A percentile compares a stretch with the other conserved stretches of the same genome.
Conservation (phyloP, 495 filamentous ascomycete species). For the Xylaria curta region DNA sequence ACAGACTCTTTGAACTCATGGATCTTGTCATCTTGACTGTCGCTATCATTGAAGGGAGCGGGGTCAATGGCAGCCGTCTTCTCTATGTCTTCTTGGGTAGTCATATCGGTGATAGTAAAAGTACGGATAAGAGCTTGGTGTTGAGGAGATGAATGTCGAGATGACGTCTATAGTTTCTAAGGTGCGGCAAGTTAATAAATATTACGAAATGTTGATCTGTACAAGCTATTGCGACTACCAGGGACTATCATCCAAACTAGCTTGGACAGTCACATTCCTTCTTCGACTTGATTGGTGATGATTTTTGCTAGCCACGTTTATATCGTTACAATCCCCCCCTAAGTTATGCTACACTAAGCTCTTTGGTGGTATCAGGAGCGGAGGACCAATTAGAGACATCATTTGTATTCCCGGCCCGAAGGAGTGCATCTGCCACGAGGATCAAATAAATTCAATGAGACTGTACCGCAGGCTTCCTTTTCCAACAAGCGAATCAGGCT, state of each 20-base stretch:
- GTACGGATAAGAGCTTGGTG: not conserved
- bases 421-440: not conserved
- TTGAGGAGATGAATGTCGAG: not conserved
- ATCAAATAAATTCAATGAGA: not conserved
- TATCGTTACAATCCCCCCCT: not conserved
- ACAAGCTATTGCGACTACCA: not conserved
- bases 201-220: not conserved
- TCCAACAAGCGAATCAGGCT: not conserved
- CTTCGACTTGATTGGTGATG: not conserved
- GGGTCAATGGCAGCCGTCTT: not conserved
- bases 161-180: not conserved
- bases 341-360: not conserved
- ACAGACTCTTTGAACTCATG: slow-evolving; percentile 44
- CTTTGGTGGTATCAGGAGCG: not conserved
- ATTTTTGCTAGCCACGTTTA: not conserved
- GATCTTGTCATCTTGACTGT: slow-evolving; percentile 6
- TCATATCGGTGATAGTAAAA: not conserved
- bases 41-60: not conserved
- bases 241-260: not conserved
- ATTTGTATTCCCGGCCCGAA: not conserved
- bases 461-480: not conserved
- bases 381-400: not conserved
- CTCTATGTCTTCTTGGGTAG: slow-evolving; percentile 18
- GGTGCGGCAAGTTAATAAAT: not conserved
- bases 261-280: not conserved